These are phyloP conservation scores for Fusarium sp. DNA, from an alignment of 2,329 filamentous ascomycete species.

Conservation along the genomic window DNA sequence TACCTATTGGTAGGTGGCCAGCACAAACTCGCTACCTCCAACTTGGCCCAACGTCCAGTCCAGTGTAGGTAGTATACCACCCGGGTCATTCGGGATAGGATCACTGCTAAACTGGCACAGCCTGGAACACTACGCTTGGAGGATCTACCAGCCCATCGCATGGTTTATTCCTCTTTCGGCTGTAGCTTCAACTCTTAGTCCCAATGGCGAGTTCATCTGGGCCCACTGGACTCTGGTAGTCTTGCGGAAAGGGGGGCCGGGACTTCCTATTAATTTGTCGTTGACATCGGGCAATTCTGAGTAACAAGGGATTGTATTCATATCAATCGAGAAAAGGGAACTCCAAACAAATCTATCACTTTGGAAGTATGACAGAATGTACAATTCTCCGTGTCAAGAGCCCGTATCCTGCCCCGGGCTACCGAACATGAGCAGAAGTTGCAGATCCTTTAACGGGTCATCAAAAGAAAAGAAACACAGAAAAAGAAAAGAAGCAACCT, in stretches of 20 bases:
- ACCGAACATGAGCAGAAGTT: background rate
- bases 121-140: slow-evolving; percentile 20
- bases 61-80: background rate
- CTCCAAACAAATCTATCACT: background rate
- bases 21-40: background rate
- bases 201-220: slow-evolving; percentile 28
- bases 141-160: slow-evolving; percentile 24
- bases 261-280: slow-evolving; percentile 16
- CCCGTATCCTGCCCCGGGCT: background rate
- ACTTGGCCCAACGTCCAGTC: background rate
- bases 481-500: slow-evolving; percentile 16
- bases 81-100: slow-evolving; percentile 32
- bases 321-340: background rate
- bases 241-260: slow-evolving; percentile 21
- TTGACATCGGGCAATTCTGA: slow-evolving; percentile 9
- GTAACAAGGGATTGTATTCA: slow-evolving; percentile 8
- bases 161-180: slow-evolving; percentile 31
- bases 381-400: background rate
- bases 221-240: slow-evolving; percentile 25
- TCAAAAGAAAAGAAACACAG: slow-evolving; percentile 17
- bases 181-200: slow-evolving; percentile 20
- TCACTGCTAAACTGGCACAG: background rate
- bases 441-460: slow-evolving; percentile 6
- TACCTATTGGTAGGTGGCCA: background rate
- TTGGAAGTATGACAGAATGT: background rate